Evolutionary conservation across 148 eudicot species (phyloP), one percentile per base, ranked within the genome.

Genomic region (Oxyria digyna): DNA sequence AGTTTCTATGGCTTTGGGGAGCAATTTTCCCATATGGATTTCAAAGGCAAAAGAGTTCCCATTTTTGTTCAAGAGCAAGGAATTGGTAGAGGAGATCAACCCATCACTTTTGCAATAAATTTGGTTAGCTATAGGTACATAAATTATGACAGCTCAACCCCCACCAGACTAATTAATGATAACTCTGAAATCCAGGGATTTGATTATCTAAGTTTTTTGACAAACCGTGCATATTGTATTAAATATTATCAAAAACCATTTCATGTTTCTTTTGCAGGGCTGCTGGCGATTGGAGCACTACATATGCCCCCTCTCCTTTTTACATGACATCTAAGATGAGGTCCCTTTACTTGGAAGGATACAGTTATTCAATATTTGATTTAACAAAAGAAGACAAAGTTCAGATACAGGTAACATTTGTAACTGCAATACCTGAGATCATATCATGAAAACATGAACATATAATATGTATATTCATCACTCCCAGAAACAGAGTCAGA

Each of bases 71-170:
- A 95, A 84, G 99, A 95, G 62, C 99, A 95, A 78, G 96, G 99
- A 15, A 91, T 95, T 79, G 99, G 99, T 67, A 88, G 99, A 83
- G 99, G 99, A 17, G 97, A 95, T 82, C 99, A 95, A 75, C 99
- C 99, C n/a, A 88, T 95, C 64, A 84, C 93, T 45, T 81, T 88
- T 73, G 97, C 96, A 65, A 88, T 90, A 59, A 95, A 95, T 78
- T 71, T 95, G 77, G 85, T 95, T 70, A 91, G 99, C 82, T 91
- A 88, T 77, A 95, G 99, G 99, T 91, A 75, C 59, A 49, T 69
- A 13, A 29, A 18, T 49, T 35, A 6, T 37, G 46, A 66, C 65
- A 59, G 20, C 65, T 59, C 65, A 27, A 59, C 65, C 8, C 14
- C 35, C 65, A 59, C 33, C 42, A n/a, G 29, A 69, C 40, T 42